phyloP scores from a whole-genome alignment of 1,284 basidiomycete species.

The Sphagnurus paluster region DNA sequence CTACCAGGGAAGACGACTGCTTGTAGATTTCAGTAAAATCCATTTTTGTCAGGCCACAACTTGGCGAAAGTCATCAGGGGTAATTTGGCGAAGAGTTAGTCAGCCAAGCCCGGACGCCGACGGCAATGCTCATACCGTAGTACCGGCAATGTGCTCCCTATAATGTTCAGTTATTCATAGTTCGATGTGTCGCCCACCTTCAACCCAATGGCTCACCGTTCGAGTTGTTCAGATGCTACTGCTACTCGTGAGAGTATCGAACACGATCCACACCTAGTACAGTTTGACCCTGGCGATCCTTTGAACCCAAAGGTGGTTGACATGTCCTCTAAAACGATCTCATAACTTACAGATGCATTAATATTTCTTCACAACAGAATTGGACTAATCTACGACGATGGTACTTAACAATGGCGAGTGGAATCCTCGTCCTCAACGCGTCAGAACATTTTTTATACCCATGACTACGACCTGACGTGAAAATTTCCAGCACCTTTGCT shows the following conservation, averaged over 20 bases:
- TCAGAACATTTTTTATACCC: constrained; percentile 23
- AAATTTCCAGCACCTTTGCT: constrained; percentile 50
- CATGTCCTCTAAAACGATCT: background rate
- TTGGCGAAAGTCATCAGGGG: background rate
- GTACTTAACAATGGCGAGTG: constrained; percentile 58
- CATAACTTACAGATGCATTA: background rate
- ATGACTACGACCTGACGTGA: constrained; percentile 15
- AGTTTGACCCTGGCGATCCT: constrained; percentile 34
- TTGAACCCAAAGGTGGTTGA: constrained; percentile 33
- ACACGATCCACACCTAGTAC: constrained; percentile 33
- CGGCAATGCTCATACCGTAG: constrained; percentile 4
- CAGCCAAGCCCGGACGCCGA: background rate
- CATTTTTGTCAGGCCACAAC: constrained; percentile 32
- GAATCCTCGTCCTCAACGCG: constrained; percentile 70
- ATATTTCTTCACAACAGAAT: constrained; percentile 28
- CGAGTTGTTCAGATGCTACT: constrained; percentile 6
- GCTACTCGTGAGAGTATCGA: constrained; percentile 6
- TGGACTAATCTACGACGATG: constrained; percentile 38
- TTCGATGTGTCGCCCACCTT: background rate
- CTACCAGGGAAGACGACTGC: constrained; percentile 64
- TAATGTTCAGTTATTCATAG: constrained; percentile 1
- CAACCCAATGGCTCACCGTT: constrained; percentile 3
- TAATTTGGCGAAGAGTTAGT: background rate
- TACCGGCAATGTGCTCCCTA: background rate
- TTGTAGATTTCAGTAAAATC: constrained; percentile 83